phyloP scores from a whole-genome alignment of 2,329 filamentous ascomycete species.

The Ophiostoma sp. region DNA sequence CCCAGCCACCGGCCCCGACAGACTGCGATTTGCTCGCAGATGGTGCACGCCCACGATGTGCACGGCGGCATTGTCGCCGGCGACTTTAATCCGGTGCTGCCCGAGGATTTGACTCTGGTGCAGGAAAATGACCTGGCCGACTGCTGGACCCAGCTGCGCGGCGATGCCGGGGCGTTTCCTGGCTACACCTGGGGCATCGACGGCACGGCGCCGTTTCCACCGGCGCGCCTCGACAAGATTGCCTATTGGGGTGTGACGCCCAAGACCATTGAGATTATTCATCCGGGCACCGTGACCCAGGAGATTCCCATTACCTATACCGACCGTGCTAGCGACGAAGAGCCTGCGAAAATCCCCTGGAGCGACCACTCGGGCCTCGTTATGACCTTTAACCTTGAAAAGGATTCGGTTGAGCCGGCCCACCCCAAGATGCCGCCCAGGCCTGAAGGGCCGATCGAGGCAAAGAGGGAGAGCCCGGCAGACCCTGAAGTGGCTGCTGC shows the following conservation, averaged over 20 bases:
- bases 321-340: not conserved
- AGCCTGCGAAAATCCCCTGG: conserved; percentile 18
- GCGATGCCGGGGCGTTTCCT: conserved; percentile 31
- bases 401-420: too few species aligned
- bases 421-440: too few species aligned
- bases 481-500: too few species aligned
- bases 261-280: conserved; percentile 31
- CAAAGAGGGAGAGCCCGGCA: too few species aligned
- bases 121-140: conserved; percentile 39
- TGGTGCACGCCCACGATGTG: conserved; percentile 32
- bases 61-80: conserved; percentile 41
- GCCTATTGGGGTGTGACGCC: conserved; percentile 35
- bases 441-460: too few species aligned
- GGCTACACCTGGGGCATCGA: conserved; percentile 44
- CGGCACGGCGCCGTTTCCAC: conserved; percentile 37
- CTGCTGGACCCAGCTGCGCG: conserved; percentile 37
- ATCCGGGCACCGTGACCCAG: conserved; percentile 28
- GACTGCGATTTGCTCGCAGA: conserved; percentile 33
- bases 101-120: conserved; percentile 35
- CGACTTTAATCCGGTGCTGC: conserved; percentile 44
- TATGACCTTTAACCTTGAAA: conserved; percentile 19
- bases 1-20: conserved; percentile 38
- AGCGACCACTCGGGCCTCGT: conserved; percentile 30
- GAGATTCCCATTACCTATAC: conserved; percentile 27
- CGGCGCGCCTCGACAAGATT: conserved; percentile 42